A percentile compares a stretch with the other conserved stretches of the same genome.
Evolutionary conservation across 129 eudicot species (phyloP).

Genomic region (Lactuca saligna): DNA sequence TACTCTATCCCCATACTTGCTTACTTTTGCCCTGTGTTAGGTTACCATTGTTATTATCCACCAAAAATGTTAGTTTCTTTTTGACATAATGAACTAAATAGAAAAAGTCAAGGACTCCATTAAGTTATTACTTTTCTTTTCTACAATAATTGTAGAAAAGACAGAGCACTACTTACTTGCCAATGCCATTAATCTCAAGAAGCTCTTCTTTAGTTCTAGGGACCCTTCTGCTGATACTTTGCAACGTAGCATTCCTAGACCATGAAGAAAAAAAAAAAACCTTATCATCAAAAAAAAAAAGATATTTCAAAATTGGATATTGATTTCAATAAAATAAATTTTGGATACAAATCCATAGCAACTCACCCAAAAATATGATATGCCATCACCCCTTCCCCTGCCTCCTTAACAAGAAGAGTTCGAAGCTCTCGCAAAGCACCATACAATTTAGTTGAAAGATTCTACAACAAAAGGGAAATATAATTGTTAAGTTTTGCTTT

Average conservation of each 20-base stretch:
- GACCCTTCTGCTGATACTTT: conserved; percentile 51
- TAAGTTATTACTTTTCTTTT: not conserved
- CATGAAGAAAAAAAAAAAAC: conserved; percentile 12
- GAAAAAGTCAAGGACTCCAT: too few species aligned
- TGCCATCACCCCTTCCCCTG: conserved; percentile 61
- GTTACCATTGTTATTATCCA: conserved; percentile 6
- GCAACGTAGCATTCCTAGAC: conserved; percentile 57
- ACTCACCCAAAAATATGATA: conserved; percentile 77
- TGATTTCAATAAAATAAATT: not conserved
- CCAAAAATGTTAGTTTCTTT: not conserved
- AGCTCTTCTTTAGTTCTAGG: conserved; percentile 86
- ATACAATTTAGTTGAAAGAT: conserved; percentile 55
- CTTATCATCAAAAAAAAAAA: not conserved
- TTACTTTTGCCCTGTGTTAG: conserved; percentile 51
- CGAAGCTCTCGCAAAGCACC: conserved; percentile 59
- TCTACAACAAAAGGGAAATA: conserved; percentile 35
- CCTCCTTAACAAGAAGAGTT: conserved; percentile 57
- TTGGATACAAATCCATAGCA: conserved; percentile 13
- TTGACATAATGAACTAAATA: not conserved
- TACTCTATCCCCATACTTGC: conserved; percentile 70
- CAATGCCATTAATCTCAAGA: conserved; percentile 74
- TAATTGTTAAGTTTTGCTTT: not conserved
- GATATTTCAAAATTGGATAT: not conserved
- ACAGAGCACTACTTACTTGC: conserved; percentile 63
- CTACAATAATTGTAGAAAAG: not conserved